Percentiles rank a stretch among this genome's conserved stretches.
phyloP scores from a whole-genome alignment of 164 flowering plant genomes.

The Pachysandra terminalis region DNA sequence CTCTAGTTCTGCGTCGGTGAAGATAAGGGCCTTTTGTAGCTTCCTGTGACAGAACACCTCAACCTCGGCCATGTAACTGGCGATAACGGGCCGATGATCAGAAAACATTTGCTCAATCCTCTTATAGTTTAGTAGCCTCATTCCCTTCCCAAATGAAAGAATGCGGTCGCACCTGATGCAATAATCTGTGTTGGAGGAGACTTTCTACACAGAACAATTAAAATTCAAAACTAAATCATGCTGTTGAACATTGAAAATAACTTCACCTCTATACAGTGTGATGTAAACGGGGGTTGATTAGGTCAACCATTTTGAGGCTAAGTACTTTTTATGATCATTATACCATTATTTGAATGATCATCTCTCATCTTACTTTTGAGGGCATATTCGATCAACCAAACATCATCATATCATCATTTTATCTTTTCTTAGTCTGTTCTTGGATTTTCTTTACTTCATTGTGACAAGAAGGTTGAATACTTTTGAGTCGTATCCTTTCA shows the following conservation, averaged over 20 bases:
- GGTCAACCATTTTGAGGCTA: neutral
- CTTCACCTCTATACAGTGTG: too few species aligned
- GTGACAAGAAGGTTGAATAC: too few species aligned
- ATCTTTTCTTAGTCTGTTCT: too few species aligned
- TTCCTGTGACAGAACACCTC: slow-evolving; percentile 70
- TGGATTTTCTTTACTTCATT: too few species aligned
- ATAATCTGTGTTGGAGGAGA: neutral
- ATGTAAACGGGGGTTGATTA: neutral
- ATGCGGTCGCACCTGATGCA: slow-evolving; percentile 92
- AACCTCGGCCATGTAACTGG: slow-evolving; percentile 69
- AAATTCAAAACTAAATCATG: neutral
- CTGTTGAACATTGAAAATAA: too few species aligned
- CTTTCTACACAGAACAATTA: neutral
- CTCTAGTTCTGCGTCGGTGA: slow-evolving; percentile 82
- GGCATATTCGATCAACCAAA: too few species aligned
- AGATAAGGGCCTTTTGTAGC: slow-evolving; percentile 77
- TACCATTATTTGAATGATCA: too few species aligned
- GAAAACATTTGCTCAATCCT: slow-evolving; percentile 71
- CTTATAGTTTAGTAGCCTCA: slow-evolving; percentile 57
- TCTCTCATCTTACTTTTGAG: too few species aligned
- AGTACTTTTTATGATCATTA: neutral
- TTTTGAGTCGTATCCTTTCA: too few species aligned
- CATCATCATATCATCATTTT: too few species aligned
- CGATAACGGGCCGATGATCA: slow-evolving; percentile 95
- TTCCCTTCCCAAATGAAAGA: slow-evolving; percentile 81